Conservation (phyloP, 2,329 filamentous ascomycete genomes). For the Niveomyces coronatus region DNA sequence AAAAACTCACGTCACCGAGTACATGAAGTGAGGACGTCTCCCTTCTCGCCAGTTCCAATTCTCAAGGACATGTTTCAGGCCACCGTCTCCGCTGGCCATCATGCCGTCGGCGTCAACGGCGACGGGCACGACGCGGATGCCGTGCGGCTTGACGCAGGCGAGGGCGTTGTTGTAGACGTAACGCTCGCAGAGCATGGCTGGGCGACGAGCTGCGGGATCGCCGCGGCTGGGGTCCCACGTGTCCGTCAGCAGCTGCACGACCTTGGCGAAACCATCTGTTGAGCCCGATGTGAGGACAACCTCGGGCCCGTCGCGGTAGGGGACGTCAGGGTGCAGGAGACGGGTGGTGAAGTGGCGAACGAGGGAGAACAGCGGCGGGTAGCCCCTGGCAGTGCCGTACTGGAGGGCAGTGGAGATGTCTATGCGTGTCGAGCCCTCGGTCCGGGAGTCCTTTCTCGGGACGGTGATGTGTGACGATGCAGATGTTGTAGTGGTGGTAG, state of each 20-base stretch:
- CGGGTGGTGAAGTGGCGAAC: constrained; percentile 68
- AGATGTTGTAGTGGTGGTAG: constrained; percentile 27
- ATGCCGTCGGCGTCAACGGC: constrained; percentile 73
- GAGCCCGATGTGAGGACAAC: constrained; percentile 71
- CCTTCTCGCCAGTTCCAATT: constrained; percentile 73
- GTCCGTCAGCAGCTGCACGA: constrained; percentile 64
- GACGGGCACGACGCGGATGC: constrained; percentile 63
- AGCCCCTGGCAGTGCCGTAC: constrained; percentile 75
- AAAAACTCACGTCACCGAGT: constrained; percentile 70
- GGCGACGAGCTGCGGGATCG: constrained; percentile 58
- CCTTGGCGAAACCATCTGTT: constrained; percentile 78
- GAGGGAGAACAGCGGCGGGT: constrained; percentile 68
- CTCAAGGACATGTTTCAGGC: constrained; percentile 65
- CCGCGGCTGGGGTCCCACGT: constrained; percentile 60
- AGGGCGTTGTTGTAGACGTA: constrained; percentile 75
- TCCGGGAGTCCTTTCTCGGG: constrained; percentile 52
- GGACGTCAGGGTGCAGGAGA: constrained; percentile 69
- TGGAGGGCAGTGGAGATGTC: constrained; percentile 76
- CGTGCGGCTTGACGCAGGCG: constrained; percentile 53
- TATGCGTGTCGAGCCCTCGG: constrained; percentile 57
- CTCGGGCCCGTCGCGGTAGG: constrained; percentile 67
- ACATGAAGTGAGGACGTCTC: constrained; percentile 71
- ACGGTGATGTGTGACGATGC: constrained; percentile 51
- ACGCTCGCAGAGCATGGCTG: constrained; percentile 68
- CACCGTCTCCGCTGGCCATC: constrained; percentile 60